Base-by-base conservation (phyloP, 768 basidiomycete species). In the Agaricus sinodeliciosus region DNA sequence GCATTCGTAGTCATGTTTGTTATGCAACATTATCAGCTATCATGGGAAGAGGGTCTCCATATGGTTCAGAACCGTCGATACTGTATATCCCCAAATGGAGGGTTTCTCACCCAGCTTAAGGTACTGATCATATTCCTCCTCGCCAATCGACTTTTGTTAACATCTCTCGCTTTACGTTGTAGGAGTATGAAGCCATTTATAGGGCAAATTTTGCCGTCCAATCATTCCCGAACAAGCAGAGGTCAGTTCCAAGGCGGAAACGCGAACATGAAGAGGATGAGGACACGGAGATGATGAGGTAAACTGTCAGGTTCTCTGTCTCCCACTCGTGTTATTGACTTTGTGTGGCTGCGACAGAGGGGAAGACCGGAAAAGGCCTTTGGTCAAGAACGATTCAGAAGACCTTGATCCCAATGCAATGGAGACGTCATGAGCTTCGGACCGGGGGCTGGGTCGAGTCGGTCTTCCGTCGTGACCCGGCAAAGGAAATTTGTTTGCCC, bases 151-250 rank as follows among this genome's bases (percentile, higher is more conserved):
- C n/a, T 25, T 18, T 37, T 11, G 31, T 26, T 8, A 11, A 28
- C 39, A 27, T 36, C 18, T 13, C 44, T 37, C 37, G 4, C 40
- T 22, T 42, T 27, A 12, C 43, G 22, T 22, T 42, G 11, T 60
- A 94, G 91, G 93, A 94, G 72, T 95, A 94, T 58, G 90, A 94
- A 67, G 88, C 91, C 3, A 95, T 95, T 63, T 90, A 94, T 65
- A 84, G 80, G 60, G 93, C 93, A 8, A 80, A 73, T 51, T 72
- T 80, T 19, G 87, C 88, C 0, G 76, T 91, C 28, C 80, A 81
- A 4, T 68, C 72, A 2, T 86, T 79, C 60, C 82, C 83, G 0
- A 57, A 65, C 12, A 69, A 67, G 47, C 72, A 75, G 49, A 72
- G 76, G 48, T 63, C 72, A 7, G 74, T 75, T 1, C 66, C 76